Evolutionary conservation across 768 basidiomycete genomes (phyloP), one percentile per base, ranked within the genome.

Genomic region (Baorangia bicolor): DNA sequence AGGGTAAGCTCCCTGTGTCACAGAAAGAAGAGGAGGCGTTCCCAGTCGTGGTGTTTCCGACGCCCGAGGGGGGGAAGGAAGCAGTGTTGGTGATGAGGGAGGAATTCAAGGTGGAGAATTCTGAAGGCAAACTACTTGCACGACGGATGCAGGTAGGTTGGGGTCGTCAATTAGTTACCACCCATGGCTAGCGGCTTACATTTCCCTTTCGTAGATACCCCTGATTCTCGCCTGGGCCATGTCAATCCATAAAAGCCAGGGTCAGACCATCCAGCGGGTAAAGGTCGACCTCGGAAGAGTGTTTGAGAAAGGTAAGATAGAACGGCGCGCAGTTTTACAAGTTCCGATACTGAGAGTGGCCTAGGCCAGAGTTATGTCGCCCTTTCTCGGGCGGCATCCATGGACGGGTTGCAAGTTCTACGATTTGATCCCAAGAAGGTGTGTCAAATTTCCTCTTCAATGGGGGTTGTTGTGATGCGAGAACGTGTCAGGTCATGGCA

Each of bases 191-290:
- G n/a, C n/a, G n/a, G 11, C 25, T 53, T 3, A 55, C 21, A 45
- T 23, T 11, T 39, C 10, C 21, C 12, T 39, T 20, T 27, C 12
- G 2, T 59, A 90, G 85, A 62, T 92, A 2, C 88, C 90, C 0
- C 69, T 95, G 5, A 88, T 91, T 46, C 78, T 87, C 0, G 84
- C 87, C 0, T 90, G 86, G 87, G 87, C 88, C 0, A 85, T 88
- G 76, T 83, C 83, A 2, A 89, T 91, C 53, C 88, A 90, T 72
- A 91, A 91, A 69, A 82, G 80, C 53, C 89, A 90, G 64, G 88
- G 88, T 1, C 86, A 88, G 62, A 90, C 89, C 0, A 78, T 91
- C 41, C 78, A 82, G 41, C 75, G 80, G 41, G 82, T 87, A 51
- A 85, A 80, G 62, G 77, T 88, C 31, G 85, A 87, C 65, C 78